Percentiles rank a stretch among this genome's conserved stretches.
phyloP scores from a whole-genome alignment of 805 yeast species.

The Scheffersomyces amazonensis region DNA sequence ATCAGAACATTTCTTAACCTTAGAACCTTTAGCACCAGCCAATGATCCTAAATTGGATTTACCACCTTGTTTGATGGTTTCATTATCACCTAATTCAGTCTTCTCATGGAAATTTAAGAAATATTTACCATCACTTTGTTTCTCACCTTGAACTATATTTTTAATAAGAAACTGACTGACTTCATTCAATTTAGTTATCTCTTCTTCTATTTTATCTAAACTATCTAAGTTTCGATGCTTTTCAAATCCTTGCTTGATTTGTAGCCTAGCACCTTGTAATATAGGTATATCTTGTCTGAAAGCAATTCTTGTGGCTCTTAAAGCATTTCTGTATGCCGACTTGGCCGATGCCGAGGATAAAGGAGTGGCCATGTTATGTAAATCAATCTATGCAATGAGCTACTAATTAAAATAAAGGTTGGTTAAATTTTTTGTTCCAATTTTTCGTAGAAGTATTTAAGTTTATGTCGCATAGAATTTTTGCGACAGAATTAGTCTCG shows the following conservation, averaged over 20 bases:
- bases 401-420: too few relatives aligned
- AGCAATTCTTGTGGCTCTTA: slow-evolving; percentile 64
- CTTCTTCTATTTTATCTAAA: slow-evolving; percentile 28
- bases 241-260: slow-evolving; percentile 55
- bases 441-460: too few relatives aligned
- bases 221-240: slow-evolving; percentile 20
- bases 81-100: slow-evolving; percentile 91
- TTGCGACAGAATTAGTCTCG: too few relatives aligned
- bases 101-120: slow-evolving; percentile 70
- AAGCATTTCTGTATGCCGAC: slow-evolving; percentile 61
- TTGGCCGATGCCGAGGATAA: slow-evolving; percentile 22
- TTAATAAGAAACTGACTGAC: slow-evolving; percentile 66
- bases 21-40: slow-evolving; percentile 51
- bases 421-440: too few relatives aligned
- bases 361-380: not conserved
- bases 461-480: too few relatives aligned
- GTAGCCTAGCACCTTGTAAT: slow-evolving; percentile 55
- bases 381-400: too few relatives aligned
- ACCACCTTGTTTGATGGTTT: slow-evolving; percentile 57
- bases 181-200: slow-evolving; percentile 56
- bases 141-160: slow-evolving; percentile 86
- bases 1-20: too few relatives aligned
- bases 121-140: slow-evolving; percentile 42
- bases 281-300: slow-evolving; percentile 51
- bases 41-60: slow-evolving; percentile 42